Percentiles rank a stretch among this genome's conserved stretches.
These are phyloP conservation scores for Farysia itapuensis DNA, from an alignment of 1,284 basidiomycete genomes.

Conservation along the genomic window DNA sequence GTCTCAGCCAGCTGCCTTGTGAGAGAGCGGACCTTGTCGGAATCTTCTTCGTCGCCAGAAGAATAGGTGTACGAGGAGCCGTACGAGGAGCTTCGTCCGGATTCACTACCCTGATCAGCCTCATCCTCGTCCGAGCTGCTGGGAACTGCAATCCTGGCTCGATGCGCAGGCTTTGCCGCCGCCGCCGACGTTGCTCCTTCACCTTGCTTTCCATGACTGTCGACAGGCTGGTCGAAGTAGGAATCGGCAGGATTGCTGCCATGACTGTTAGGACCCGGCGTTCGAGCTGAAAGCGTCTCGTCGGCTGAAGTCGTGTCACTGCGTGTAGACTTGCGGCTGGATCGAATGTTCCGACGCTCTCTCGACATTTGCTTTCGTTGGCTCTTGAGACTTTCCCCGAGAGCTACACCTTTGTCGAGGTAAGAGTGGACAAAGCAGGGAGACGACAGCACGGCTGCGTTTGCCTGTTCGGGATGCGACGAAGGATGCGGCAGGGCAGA, in stretches of 20 bases:
- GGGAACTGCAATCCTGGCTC: constrained; percentile 12
- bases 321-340: constrained; percentile 1
- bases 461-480: constrained; percentile 2
- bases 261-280: background rate
- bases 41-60: constrained; percentile 67
- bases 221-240: background rate
- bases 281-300: background rate
- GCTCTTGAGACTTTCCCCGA: constrained; percentile 35
- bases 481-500: constrained; percentile 17
- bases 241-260: background rate
- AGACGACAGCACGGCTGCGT: constrained; percentile 11
- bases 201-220: background rate
- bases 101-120: constrained; percentile 17
- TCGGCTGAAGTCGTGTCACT: constrained; percentile 20
- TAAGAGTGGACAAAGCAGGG: constrained; percentile 51
- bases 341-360: background rate
- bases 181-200: constrained; percentile 10
- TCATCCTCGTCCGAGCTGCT: constrained; percentile 34
- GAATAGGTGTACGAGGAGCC: constrained; percentile 30
- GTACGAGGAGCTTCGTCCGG: constrained; percentile 17
- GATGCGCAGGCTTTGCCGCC: constrained; percentile 2
- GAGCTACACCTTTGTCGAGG: constrained; percentile 36
- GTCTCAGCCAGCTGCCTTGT: constrained; percentile 94
- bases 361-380: constrained; percentile 23
- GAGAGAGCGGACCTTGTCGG: constrained; percentile 67